Base-by-base conservation (phyloP, 176 grass and related monocot genomes). In the Oryza glaberrima region DNA sequence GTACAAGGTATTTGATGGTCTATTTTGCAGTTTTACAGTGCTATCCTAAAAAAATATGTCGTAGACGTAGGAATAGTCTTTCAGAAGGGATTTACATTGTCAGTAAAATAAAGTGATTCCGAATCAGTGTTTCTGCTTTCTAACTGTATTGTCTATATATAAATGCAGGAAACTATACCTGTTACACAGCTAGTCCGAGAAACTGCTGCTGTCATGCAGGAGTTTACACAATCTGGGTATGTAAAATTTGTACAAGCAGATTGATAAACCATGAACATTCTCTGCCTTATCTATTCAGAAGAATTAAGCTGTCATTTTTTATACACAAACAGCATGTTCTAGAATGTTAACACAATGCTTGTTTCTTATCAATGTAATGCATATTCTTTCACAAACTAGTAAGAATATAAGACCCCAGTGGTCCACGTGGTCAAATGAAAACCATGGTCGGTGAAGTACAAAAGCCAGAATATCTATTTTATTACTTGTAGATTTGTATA, bases 221-320 rank as follows among this genome's bases (percentile, higher is more conserved):
- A 95, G 76, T 95, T 95, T 69, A 95, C 93, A 32, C 90, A 95
- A 66, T 95, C 88, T 79, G 88, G 93, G 93, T 95, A 86, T 0
- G 61, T 90, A 81, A 19, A 54, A 54, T 87, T 77, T 44, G 56
- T 79, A 35, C 7, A 66, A 25, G 7, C 67, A 79, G 5, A 66
- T 88, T 85, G 36, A 32, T 79, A 52, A 52, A 46, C 34, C 52
- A 41, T 43, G 63, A 17, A 83, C 7, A 65, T 36, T 9, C 45
- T 67, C 9, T 41, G 3, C 38, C 7, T 16, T 2, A 51, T 68
- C 38, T 84, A 41, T 77, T 30, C 67, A 60, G 60, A 46, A 11
- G 61, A 58, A 71, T 70, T 63, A 22, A 51, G n/a, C 8, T 71
- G 20, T 20, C 17, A 3, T 46, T 78, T 73, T 73, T 73, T 22